A percentile compares a stretch with the other conserved stretches of the same genome.
Evolutionary conservation across 2,329 filamentous ascomycete genomes (phyloP).

Genomic region (Cladosporium sp.): DNA sequence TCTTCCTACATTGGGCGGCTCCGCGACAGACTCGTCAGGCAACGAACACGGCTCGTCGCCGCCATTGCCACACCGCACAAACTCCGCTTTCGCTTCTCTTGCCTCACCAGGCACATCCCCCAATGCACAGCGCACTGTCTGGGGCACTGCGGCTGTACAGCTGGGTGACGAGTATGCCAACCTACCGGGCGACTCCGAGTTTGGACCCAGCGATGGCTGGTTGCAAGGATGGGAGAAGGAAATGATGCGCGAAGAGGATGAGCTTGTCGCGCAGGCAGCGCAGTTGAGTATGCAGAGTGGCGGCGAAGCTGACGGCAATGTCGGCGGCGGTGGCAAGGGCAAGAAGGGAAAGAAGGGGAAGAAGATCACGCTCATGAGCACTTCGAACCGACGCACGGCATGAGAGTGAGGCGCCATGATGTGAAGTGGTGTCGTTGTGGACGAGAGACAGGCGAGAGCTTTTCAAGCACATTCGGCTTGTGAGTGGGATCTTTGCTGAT

Average conservation of each 20-base stretch:
- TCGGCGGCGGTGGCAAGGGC: conserved; percentile 24
- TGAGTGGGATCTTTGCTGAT: not conserved
- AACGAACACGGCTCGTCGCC: conserved; percentile 37
- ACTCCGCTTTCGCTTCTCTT: conserved; percentile 66
- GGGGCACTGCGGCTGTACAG: conserved; percentile 77
- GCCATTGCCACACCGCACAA: conserved; percentile 58
- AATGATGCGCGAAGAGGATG: conserved; percentile 63
- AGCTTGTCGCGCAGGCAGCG: conserved; percentile 54
- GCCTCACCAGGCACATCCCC: conserved; percentile 82
- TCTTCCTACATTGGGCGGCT: conserved; percentile 34
- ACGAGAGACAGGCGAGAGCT: not conserved
- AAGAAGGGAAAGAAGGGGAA: conserved; percentile 58
- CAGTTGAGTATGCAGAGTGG: conserved; percentile 32
- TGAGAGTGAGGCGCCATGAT: not conserved
- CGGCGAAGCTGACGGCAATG: conserved; percentile 25
- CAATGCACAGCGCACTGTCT: conserved; percentile 75
- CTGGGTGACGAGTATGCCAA: conserved; percentile 57
- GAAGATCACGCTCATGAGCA: conserved; percentile 71
- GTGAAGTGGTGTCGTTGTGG: not conserved
- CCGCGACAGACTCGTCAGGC: conserved; percentile 28
- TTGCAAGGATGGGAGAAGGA: conserved; percentile 80
- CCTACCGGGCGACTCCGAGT: conserved; percentile 42
- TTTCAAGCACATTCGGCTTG: not conserved
- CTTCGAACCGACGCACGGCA: conserved; percentile 43
- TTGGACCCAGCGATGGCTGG: conserved; percentile 74